Conservation (phyloP, 768 basidiomycete species). For the Saitozyma sp. region DNA sequence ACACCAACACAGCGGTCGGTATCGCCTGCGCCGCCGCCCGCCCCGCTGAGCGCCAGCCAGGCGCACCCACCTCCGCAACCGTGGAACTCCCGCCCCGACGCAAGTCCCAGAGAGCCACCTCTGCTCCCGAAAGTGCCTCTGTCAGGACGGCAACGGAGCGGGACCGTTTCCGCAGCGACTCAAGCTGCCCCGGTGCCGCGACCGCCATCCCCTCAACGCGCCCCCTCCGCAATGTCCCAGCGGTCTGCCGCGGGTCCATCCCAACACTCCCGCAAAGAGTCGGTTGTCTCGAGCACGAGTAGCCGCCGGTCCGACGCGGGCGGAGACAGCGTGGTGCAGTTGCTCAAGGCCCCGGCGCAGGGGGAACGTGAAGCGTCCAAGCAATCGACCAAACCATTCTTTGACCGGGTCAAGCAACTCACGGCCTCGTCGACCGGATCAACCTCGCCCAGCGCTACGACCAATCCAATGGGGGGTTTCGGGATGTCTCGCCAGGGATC, state of each 20-base stretch:
- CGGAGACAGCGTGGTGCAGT: slow-evolving; percentile 20
- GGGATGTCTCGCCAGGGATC: slow-evolving; percentile 12
- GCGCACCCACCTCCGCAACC: no score
- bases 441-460: slow-evolving; percentile 7
- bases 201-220: not conserved
- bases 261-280: not conserved
- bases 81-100: no score
- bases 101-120: no score
- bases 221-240: not conserved
- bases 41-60: slow-evolving; percentile 1
- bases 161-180: no score
- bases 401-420: slow-evolving; percentile 36
- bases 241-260: slow-evolving; percentile 2
- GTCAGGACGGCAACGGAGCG: no score
- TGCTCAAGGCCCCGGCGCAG: slow-evolving; percentile 18
- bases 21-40: not conserved
- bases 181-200: no score
- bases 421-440: slow-evolving; percentile 19
- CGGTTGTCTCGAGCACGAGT: slow-evolving; percentile 8
- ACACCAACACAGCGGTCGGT: no score
- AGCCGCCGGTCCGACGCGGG: slow-evolving; percentile 8
- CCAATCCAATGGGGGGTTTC: slow-evolving; percentile 10
- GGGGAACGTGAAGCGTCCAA: slow-evolving; percentile 14
- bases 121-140: no score
- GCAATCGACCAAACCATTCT: slow-evolving; percentile 28